These are phyloP conservation scores for Macaranga tanarius DNA, from an alignment of 441 rosid species.

Conservation along the genomic window DNA sequence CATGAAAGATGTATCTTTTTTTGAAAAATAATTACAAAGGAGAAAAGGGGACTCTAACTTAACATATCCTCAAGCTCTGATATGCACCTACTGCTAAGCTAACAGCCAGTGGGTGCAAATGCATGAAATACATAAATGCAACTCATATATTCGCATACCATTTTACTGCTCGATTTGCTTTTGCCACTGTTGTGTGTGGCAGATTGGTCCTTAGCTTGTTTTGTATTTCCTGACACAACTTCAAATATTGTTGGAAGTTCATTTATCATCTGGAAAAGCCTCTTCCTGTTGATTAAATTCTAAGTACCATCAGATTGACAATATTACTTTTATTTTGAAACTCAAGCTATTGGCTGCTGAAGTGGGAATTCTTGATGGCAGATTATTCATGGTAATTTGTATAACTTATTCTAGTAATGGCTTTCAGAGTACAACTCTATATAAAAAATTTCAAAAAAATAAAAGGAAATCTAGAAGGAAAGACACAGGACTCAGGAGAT, in stretches of 20 bases:
- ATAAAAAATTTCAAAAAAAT: neutral
- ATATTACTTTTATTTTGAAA: neutral
- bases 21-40: too few species aligned
- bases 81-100: too few species aligned
- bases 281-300: constrained; percentile 59
- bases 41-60: too few species aligned
- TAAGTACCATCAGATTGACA: constrained; percentile 20
- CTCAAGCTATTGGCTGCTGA: neutral
- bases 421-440: neutral
- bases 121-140: neutral
- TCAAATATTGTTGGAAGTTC: constrained; percentile 82
- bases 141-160: constrained; percentile 31
- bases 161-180: constrained; percentile 77
- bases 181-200: constrained; percentile 56
- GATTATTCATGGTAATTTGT: neutral
- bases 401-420: neutral
- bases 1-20: neutral
- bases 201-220: constrained; percentile 71
- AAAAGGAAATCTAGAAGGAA: too few species aligned
- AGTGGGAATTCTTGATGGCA: neutral
- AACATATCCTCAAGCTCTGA: too few species aligned
- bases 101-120: neutral
- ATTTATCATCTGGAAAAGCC: constrained; percentile 87
- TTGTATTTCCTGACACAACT: constrained; percentile 69
- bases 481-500: too few species aligned